phyloP scores from a whole-genome alignment of 208 protist genomes.

The Spironucleus salmonicida region DNA sequence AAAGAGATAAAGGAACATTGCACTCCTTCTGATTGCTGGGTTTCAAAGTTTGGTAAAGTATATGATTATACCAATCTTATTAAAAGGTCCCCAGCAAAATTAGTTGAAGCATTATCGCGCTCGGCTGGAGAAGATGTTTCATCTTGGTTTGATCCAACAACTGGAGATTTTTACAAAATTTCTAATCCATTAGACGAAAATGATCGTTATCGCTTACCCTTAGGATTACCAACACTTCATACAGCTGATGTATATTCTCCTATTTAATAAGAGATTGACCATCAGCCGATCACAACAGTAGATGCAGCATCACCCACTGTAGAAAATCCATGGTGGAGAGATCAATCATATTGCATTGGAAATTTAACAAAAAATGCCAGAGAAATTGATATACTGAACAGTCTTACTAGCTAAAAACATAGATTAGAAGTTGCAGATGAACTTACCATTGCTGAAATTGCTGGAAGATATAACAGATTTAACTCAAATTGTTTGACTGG shows the following conservation, averaged over 20 bases:
- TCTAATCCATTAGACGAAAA: neutral
- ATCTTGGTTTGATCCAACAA: constrained; percentile 9
- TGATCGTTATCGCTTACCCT: neutral
- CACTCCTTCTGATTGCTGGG: constrained; percentile 8
- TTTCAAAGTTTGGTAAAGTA: neutral
- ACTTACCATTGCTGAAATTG: constrained; percentile 6
- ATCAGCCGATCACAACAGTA: too few species aligned
- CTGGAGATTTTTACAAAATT: constrained; percentile 1
- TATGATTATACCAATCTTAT: constrained; percentile 13
- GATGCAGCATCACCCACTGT: too few species aligned
- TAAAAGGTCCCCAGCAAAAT: neutral
- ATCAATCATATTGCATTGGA: neutral
- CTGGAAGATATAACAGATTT: neutral
- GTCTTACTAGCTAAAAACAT: neutral
- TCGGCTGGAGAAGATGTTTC: neutral
- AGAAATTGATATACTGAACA: constrained; percentile 16
- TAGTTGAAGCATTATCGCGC: neutral
- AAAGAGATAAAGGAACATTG: neutral
- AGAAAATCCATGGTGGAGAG: constrained; percentile 11
- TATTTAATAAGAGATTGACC: too few species aligned
- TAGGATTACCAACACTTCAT: constrained; percentile 3
- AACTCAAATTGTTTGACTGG: neutral
- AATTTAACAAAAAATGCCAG: constrained; percentile 4
- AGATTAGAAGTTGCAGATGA: neutral
- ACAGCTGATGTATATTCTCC: too few species aligned